Conservation (phyloP, 805 yeast genomes). For the Metschnikowia cerradonensis region DNA sequence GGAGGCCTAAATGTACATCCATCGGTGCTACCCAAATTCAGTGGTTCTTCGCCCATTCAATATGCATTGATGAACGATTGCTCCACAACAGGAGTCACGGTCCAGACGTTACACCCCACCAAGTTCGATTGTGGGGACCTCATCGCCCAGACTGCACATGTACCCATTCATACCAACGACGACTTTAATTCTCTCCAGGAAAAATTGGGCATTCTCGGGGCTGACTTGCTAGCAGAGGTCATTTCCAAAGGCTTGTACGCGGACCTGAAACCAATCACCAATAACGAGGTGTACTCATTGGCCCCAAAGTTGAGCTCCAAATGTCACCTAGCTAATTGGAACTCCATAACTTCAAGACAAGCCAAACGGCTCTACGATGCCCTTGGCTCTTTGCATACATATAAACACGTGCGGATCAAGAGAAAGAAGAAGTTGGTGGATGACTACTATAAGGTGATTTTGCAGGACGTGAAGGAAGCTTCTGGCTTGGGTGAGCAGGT, state of each 20-base stretch:
- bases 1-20: conserved; percentile 94
- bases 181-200: conserved; percentile 44
- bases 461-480: conserved; percentile 34
- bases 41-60: conserved; percentile 91
- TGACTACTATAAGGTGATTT: conserved; percentile 38
- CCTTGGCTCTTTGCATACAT: conserved; percentile 54
- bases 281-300: conserved; percentile 37
- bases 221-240: conserved; percentile 47
- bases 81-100: conserved; percentile 69
- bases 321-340: conserved; percentile 49
- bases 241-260: conserved; percentile 32
- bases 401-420: conserved; percentile 30
- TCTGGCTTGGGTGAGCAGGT: neutral
- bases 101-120: conserved; percentile 86
- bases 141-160: conserved; percentile 50
- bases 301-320: conserved; percentile 53
- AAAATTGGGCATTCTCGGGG: conserved; percentile 59
- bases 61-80: conserved; percentile 66
- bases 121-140: conserved; percentile 79
- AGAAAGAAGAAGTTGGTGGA: conserved; percentile 29
- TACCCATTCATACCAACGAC: conserved; percentile 40
- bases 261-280: neutral
- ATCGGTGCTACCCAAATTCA: conserved; percentile 72
- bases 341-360: conserved; percentile 26
- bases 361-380: conserved; percentile 45